Evolutionary conservation across 202 grass and related monocot genomes (phyloP).

Genomic region (Schoenoplectus tabernaemontani): DNA sequence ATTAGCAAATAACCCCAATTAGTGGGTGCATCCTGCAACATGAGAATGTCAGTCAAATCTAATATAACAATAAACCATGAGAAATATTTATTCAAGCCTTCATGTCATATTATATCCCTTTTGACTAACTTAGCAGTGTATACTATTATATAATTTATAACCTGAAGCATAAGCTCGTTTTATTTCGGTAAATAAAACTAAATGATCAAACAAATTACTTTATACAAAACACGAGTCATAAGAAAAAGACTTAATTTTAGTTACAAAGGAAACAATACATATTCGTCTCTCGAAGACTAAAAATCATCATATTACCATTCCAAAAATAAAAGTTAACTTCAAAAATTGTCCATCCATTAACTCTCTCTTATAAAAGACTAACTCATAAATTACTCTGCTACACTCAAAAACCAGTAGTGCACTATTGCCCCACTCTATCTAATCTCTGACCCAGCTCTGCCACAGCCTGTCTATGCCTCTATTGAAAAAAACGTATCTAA

Average conservation of each 20-base stretch:
- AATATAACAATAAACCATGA: background rate
- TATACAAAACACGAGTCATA: background rate
- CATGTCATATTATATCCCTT: background rate
- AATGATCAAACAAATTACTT: background rate
- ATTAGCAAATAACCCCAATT: background rate
- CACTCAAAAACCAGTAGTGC: no score
- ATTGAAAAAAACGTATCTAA: no score
- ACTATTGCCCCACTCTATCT: no score
- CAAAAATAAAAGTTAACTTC: background rate
- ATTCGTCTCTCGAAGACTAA: background rate
- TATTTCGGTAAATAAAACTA: background rate
- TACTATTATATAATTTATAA: background rate
- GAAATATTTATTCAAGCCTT: background rate
- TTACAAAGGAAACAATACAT: background rate
- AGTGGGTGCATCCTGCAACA: background rate
- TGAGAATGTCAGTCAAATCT: background rate
- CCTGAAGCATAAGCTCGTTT: background rate
- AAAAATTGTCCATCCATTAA: background rate
- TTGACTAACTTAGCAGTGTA: background rate
- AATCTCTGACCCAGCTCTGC: no score
- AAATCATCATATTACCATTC: background rate
- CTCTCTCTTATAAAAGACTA: no score
- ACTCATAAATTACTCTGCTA: no score
- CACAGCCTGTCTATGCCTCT: no score
- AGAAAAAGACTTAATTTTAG: background rate